A percentile compares a stretch with the other conserved stretches of the same genome.
Evolutionary conservation across 2,329 filamentous ascomycete genomes (phyloP).

Genomic region (Sporothrix inflata): DNA sequence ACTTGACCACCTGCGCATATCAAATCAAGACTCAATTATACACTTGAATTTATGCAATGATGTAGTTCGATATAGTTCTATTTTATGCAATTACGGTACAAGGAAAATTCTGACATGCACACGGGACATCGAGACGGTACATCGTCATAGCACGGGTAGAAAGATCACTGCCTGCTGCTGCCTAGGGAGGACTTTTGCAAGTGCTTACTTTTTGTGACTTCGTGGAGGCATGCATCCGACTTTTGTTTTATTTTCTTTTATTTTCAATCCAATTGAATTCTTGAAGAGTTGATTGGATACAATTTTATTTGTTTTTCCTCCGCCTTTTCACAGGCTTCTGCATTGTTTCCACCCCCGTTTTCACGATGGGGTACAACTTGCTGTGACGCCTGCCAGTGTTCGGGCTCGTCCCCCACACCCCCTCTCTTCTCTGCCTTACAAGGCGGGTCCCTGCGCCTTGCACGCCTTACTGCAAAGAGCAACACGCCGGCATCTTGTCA

Average conservation of each 20-base stretch:
- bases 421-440: conserved; percentile 11
- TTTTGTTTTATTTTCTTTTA: not conserved
- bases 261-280: not conserved
- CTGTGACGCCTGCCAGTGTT: not conserved
- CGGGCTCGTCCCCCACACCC: conserved; percentile 1
- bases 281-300: not conserved
- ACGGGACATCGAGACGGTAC: not conserved
- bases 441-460: not conserved
- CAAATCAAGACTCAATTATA: not conserved
- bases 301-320: not conserved
- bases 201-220: conserved; percentile 10
- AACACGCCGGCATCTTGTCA: not conserved
- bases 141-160: not conserved
- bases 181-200: not conserved
- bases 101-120: not conserved
- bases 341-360: not conserved
- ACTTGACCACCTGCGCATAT: not conserved
- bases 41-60: not conserved
- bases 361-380: not conserved
- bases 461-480: not conserved
- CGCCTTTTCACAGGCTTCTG: not conserved
- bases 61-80: not conserved
- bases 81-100: not conserved
- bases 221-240: not conserved
- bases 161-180: not conserved